Percentiles rank a stretch among this genome's conserved stretches.
phyloP scores from a whole-genome alignment of 345 rosid genomes.

The Gossypium anomalum region DNA sequence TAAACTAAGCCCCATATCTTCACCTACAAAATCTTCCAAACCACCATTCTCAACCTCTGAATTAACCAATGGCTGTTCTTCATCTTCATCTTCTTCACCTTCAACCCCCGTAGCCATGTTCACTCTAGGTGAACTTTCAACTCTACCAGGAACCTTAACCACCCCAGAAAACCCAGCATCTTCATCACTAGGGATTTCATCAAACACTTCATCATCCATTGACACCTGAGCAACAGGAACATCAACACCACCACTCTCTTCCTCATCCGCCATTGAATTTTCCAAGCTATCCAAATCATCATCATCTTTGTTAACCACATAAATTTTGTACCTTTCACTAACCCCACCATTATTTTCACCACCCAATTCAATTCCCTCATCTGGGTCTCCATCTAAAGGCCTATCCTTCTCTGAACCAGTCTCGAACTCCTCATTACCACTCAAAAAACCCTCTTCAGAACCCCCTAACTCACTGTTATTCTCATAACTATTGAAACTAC shows the following conservation, averaged over 20 bases:
- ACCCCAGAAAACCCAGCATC: slow-evolving; percentile 25
- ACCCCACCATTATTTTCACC: slow-evolving; percentile 19
- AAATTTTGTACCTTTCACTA: slow-evolving; percentile 22
- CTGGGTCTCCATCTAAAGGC: slow-evolving; percentile 21
- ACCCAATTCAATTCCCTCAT: slow-evolving; percentile 26
- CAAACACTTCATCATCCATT: slow-evolving; percentile 51
- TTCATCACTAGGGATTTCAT: slow-evolving; percentile 29
- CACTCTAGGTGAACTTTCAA: slow-evolving; percentile 23
- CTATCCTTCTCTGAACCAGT: slow-evolving; percentile 34
- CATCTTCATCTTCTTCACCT: slow-evolving; percentile 9
- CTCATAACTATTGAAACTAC: slow-evolving; percentile 23
- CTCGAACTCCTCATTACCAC: slow-evolving; percentile 29
- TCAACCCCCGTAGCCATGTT: too few species aligned
- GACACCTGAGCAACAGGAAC: slow-evolving; percentile 65
- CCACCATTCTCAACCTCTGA: slow-evolving; percentile 9
- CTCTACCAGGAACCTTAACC: slow-evolving; percentile 28
- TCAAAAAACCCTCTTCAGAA: slow-evolving; percentile 15
- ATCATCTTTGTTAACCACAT: slow-evolving; percentile 34
- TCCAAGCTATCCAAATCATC: slow-evolving; percentile 17
- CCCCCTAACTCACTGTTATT: slow-evolving; percentile 28
- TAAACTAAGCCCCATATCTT: slow-evolving; percentile 8
- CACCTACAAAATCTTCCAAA: slow-evolving; percentile 14
- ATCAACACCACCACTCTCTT: slow-evolving; percentile 27
- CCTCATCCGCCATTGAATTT: slow-evolving; percentile 24
- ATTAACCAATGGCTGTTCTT: not conserved